Evolutionary conservation across 371 early-diverging fungal genomes (phyloP).

Genomic region (Gilbertella persicaria): DNA sequence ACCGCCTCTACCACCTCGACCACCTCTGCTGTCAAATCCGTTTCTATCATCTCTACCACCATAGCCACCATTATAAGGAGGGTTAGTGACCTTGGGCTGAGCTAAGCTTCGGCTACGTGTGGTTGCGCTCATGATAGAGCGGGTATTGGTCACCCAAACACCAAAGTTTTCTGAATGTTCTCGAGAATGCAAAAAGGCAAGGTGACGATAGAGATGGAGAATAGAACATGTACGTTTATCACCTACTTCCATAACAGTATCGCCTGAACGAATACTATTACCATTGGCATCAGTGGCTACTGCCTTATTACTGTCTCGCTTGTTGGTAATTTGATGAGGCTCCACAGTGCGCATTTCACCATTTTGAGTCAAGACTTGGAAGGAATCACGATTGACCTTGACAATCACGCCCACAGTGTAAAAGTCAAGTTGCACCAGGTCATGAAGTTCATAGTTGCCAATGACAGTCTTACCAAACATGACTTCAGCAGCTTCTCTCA

Average conservation of each 20-base stretch:
- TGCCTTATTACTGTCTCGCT: constrained; percentile 67
- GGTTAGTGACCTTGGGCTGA: constrained; percentile 11
- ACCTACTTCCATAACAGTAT: constrained; percentile 76
- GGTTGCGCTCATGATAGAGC: constrained; percentile 49
- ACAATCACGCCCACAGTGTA: constrained; percentile 83
- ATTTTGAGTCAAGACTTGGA: constrained; percentile 81
- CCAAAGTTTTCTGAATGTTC: constrained; percentile 67
- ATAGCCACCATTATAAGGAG: constrained; percentile 1
- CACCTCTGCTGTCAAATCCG: constrained; percentile 1
- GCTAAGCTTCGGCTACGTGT: constrained; percentile 21
- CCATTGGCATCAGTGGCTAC: constrained; percentile 80
- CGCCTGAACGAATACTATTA: constrained; percentile 77
- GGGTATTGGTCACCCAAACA: constrained; percentile 68
- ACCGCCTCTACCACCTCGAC: constrained; percentile 26
- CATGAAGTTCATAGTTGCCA: constrained; percentile 78
- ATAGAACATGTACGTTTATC: constrained; percentile 66
- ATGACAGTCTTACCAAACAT: constrained; percentile 49
- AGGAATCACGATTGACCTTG: constrained; percentile 75
- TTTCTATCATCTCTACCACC: constrained; percentile 12
- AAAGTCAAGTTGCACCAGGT: constrained; percentile 81
- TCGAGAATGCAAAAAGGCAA: constrained; percentile 67
- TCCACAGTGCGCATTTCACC: constrained; percentile 69
- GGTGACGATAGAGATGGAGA: constrained; percentile 69
- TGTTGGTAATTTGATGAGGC: constrained; percentile 72
- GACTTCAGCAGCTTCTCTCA: constrained; percentile 72